Evolutionary conservation across 768 basidiomycete species (phyloP).

Genomic region (Russula ochroleuca): DNA sequence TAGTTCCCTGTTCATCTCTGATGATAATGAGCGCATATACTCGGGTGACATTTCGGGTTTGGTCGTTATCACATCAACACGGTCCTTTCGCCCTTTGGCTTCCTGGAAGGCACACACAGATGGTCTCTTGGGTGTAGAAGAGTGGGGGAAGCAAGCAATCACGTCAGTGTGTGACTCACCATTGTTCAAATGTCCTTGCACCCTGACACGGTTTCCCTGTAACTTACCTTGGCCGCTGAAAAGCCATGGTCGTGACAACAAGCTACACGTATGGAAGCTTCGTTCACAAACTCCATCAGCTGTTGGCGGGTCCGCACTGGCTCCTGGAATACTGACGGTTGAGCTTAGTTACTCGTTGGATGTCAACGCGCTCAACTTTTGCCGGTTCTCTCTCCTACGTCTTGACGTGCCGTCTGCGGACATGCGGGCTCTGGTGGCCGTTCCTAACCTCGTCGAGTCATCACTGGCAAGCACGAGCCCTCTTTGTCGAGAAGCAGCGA

Average conservation of each 20-base stretch:
- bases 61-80: conserved; percentile 73
- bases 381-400: conserved; percentile 71
- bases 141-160: conserved; percentile 61
- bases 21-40: conserved; percentile 75
- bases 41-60: conserved; percentile 79
- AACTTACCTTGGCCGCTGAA: not conserved
- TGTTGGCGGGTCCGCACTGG: conserved; percentile 50
- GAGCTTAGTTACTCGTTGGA: conserved; percentile 65
- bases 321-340: conserved; percentile 48
- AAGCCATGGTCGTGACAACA: conserved; percentile 85
- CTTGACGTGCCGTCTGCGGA: conserved; percentile 22
- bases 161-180: conserved; percentile 55
- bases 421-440: conserved; percentile 54
- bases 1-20: conserved; percentile 56
- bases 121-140: conserved; percentile 72
- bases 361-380: conserved; percentile 92
- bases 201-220: not conserved
- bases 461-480: conserved; percentile 50
- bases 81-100: conserved; percentile 65
- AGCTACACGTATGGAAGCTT: conserved; percentile 69
- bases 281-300: conserved; percentile 43
- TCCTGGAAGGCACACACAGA: conserved; percentile 79
- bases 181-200: not conserved
- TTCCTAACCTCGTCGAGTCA: conserved; percentile 89
- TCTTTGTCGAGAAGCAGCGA: not conserved